Conservation (phyloP, 768 basidiomycete species). For the Candolleomyces efflorescens region DNA sequence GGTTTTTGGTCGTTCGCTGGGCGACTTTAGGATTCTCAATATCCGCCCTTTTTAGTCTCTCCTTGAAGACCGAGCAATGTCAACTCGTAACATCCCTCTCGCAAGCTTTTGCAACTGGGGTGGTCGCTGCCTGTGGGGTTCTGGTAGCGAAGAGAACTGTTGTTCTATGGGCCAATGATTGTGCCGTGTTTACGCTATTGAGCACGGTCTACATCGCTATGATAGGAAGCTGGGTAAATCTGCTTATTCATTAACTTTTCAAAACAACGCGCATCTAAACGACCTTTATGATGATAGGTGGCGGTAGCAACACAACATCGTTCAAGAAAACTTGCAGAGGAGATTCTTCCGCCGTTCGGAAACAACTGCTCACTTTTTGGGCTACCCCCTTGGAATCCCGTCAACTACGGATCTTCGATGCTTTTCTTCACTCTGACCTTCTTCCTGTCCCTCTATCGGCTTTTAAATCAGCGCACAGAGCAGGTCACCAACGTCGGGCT, state of each 20-base stretch:
- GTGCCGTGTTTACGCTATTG: neutral
- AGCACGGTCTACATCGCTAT: neutral
- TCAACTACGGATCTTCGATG: conserved; percentile 4
- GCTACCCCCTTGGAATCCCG: conserved; percentile 1
- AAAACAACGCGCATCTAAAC: too few species aligned
- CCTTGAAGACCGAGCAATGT: conserved; percentile 6
- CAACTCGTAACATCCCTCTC: neutral
- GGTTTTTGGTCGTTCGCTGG: conserved; percentile 4
- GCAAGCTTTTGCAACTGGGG: conserved; percentile 2
- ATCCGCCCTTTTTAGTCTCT: neutral
- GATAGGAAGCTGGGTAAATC: conserved; percentile 5
- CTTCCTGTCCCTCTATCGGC: neutral
- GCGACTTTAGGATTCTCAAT: neutral
- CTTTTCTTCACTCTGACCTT: conserved; percentile 3
- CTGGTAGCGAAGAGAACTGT: neutral
- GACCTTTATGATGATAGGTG: too few species aligned
- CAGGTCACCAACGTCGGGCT: conserved; percentile 4
- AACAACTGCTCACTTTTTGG: conserved; percentile 1
- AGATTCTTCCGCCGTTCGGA: neutral
- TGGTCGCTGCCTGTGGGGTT: neutral
- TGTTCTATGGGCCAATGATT: conserved; percentile 2
- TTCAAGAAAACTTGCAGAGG: neutral
- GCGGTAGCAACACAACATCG: neutral
- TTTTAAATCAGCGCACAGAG: conserved; percentile 1
- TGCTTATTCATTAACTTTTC: neutral